Evolutionary conservation across 2,329 filamentous ascomycete species (phyloP), one percentile per base, ranked within the genome.

Genomic region (Diaporthe vaccinii): DNA sequence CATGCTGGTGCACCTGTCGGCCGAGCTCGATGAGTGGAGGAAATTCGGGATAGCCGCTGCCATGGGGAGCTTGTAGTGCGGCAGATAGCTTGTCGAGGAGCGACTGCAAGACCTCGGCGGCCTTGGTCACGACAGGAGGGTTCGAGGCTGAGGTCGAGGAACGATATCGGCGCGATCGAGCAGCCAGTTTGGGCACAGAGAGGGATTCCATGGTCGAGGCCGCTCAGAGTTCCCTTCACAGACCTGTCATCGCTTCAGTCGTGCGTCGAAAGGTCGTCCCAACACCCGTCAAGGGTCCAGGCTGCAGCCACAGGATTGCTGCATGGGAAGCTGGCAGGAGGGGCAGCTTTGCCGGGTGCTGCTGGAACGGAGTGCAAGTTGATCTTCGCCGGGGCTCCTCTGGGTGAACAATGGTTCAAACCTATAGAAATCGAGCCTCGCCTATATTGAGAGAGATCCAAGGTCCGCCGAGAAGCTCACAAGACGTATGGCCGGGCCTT

Each of bases 1-100:
- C 83, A 77, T 91, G 86, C 75, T 95, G 93, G 80, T 92, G 91
- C 76, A 96, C 89, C 70, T 91, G 89, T 78, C 91, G 90, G 74
- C 94, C 86, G 72, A 87, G 86, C 78, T 91, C 88, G 77, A 89
- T 82, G 49, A 93, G 84, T 10, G 84, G 83, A 5, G 83, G 79
- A 28, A 86, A 84, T 14, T 88, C 83, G 20, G 90, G 89, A 78
- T 89, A 91, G 31, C 84, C 86, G 75, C 83, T 80, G 17, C 81
- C 79, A 53, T 80, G 74, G 7, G 84, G 76, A 6, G 83, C 76
- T 7, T 78, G 75, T 2, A 86, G 77, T 28, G 82, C 83, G 20
- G 83, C 80, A 41, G 84, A 80, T 59, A 90, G 81, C 77, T 83
- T 80, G 68, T 90, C 87, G 77, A 93, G 86, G 61, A 92, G 85